Percentiles rank a stretch among this genome's conserved stretches.
These are phyloP conservation scores for Talaromyces trachyspermus DNA, from an alignment of 495 filamentous ascomycete species.

Conservation along the genomic window DNA sequence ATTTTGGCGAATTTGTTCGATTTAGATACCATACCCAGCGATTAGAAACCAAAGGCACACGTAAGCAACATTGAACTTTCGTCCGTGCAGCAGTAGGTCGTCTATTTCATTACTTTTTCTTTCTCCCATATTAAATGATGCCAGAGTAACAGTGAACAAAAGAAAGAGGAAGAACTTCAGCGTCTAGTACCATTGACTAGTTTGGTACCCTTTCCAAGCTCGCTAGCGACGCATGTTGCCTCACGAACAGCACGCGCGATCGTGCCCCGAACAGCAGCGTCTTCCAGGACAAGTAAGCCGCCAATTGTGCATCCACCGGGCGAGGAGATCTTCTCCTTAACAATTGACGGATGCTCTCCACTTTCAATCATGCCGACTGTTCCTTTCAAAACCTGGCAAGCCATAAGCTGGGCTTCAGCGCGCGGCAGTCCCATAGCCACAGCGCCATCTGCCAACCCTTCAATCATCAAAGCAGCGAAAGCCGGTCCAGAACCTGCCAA, in stretches of 20 bases:
- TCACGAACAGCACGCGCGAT: conserved; percentile 34
- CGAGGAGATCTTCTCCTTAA: conserved; percentile 34
- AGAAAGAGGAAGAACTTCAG: conserved; percentile 7
- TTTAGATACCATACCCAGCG: conserved; percentile 4
- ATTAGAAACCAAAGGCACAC: neutral
- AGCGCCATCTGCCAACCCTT: conserved; percentile 36
- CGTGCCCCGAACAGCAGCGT: conserved; percentile 31
- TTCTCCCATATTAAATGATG: no score
- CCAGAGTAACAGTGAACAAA: neutral
- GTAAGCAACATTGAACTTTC: conserved; percentile 1
- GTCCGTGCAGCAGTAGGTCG: neutral
- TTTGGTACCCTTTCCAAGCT: conserved; percentile 25
- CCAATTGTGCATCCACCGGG: conserved; percentile 40
- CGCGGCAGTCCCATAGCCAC: conserved; percentile 37
- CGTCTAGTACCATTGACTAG: conserved; percentile 34
- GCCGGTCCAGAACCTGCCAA: conserved; percentile 35
- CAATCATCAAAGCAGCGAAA: conserved; percentile 37
- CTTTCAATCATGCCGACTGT: conserved; percentile 31
- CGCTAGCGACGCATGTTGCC: conserved; percentile 32
- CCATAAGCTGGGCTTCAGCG: conserved; percentile 31
- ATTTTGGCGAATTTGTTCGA: conserved; percentile 3
- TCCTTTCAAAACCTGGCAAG: conserved; percentile 33
- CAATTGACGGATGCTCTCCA: conserved; percentile 29
- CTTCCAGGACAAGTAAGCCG: conserved; percentile 38
- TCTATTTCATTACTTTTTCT: conserved; percentile 9